Conservation (phyloP, 2,329 filamentous ascomycete genomes). For the Verticillium zaregamsianum region DNA sequence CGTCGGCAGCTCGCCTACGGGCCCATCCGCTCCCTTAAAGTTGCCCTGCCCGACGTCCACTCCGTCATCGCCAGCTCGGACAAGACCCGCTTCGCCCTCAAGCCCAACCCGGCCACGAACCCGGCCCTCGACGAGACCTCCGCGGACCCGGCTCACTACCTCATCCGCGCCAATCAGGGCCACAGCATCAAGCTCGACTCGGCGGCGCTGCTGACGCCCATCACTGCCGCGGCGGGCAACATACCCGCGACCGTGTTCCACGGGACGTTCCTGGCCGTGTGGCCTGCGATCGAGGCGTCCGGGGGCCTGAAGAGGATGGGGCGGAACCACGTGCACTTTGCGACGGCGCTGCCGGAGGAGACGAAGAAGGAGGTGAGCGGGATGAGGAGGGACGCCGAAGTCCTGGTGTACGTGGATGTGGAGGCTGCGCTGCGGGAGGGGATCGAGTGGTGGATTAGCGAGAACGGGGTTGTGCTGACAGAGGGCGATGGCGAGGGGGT, state of each 20-base stretch:
- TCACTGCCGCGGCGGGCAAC: conserved; percentile 54
- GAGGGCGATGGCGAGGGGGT: conserved; percentile 56
- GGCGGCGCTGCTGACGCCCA: conserved; percentile 64
- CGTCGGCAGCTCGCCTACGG: conserved; percentile 44
- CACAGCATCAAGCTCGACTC: conserved; percentile 77
- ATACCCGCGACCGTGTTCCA: conserved; percentile 71
- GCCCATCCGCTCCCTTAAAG: conserved; percentile 62
- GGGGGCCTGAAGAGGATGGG: conserved; percentile 80
- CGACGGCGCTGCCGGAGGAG: conserved; percentile 61
- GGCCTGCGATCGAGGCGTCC: conserved; percentile 66
- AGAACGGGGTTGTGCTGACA: conserved; percentile 71
- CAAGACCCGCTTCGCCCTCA: conserved; percentile 86
- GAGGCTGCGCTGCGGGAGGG: conserved; percentile 57
- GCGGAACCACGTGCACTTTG: conserved; percentile 87
- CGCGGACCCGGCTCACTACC: conserved; percentile 60
- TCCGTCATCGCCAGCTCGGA: conserved; percentile 69
- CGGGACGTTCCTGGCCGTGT: conserved; percentile 82
- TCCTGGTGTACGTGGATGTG: conserved; percentile 76
- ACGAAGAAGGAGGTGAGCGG: conserved; percentile 62
- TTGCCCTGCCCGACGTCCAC: conserved; percentile 72
- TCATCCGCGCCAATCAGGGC: conserved; percentile 94
- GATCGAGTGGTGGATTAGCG: conserved; percentile 73
- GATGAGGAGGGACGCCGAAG: conserved; percentile 73
- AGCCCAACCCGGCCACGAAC: conserved; percentile 41
- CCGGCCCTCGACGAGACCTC: conserved; percentile 21